A percentile compares a stretch with the other conserved stretches of the same genome.
Evolutionary conservation across 1,284 basidiomycete genomes (phyloP).

Genomic region (Ganoderma boninense): DNA sequence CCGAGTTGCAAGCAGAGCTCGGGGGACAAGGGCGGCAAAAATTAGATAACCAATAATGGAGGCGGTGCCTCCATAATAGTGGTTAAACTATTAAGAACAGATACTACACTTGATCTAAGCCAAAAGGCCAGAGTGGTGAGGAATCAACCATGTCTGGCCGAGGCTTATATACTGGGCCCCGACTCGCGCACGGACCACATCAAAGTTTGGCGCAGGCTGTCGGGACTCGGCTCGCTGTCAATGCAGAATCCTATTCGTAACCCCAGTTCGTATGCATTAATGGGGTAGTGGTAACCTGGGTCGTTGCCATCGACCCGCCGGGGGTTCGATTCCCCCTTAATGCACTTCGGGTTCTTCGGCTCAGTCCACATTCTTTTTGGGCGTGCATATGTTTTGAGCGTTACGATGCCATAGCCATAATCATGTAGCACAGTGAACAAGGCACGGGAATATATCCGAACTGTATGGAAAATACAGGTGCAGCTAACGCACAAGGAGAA

Average conservation of each 20-base stretch:
- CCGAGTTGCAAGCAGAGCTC: constrained; percentile 37
- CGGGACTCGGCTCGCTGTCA: too few species aligned
- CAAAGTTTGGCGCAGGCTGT: constrained; percentile 7
- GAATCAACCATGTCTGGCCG: constrained; percentile 19
- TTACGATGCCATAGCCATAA: too few species aligned
- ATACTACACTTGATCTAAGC: constrained; percentile 98
- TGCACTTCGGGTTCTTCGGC: too few species aligned
- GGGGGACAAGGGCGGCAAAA: constrained; percentile 34
- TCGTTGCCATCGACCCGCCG: constrained; percentile 61
- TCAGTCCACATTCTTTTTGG: too few species aligned
- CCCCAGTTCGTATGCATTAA: constrained; percentile 31
- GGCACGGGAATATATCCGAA: neutral
- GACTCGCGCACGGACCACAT: constrained; percentile 29
- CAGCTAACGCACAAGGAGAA: neutral
- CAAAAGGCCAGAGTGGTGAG: constrained; percentile 91
- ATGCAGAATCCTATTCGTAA: too few species aligned
- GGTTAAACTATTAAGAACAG: constrained; percentile 89
- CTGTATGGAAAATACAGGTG: neutral
- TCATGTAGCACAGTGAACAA: neutral
- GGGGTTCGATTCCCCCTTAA: constrained; percentile 72
- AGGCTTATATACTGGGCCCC: constrained; percentile 13
- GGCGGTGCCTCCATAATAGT: constrained; percentile 63
- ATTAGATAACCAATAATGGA: constrained; percentile 42
- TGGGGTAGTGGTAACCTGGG: constrained; percentile 44
- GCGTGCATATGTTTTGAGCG: too few species aligned